Base-by-base conservation (phyloP, 2,329 filamentous ascomycete genomes). In the Raffaelea deltoideospora region DNA sequence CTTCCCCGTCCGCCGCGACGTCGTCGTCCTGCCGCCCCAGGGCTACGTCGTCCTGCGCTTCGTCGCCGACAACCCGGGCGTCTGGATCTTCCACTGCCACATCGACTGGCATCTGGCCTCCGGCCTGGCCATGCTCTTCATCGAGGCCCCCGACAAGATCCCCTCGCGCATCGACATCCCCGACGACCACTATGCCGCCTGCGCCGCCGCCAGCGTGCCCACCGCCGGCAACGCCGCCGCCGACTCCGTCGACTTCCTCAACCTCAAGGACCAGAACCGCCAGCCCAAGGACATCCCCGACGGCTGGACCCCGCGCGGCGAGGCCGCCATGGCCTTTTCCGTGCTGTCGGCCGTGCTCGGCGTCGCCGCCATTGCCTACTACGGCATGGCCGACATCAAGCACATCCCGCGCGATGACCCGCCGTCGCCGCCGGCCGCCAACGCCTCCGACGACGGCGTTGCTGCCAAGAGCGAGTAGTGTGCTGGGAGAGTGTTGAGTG, bases 61-160 rank as follows among this genome's bases (percentile, higher is more conserved):
- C 57, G 59, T 61, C 39, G 72, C 76, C 2, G 65, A 81, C 48
- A 82, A 82, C 45, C 73, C 78, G 10, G 76, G 76, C 45, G 48
- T 53, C 41, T 59, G 54, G 53, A 33, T 80, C 4, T 81, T 86
- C 59, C 81, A 86, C 56, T 87, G 81, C 55, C 82, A 88, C 52
- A 78, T 87, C 37, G 79, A 83, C 50, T 88, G 79, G 79, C 79
- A 85, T 50, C 62, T 82, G 39, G 58, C 67, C 1, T 73, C 72
- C 3, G 79, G 79, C n/a, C 62, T 84, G 3, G 61, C 73, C 4
- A 68, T 74, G 19, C 75, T 72, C 1, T 68, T 83, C 44, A 54
- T 80, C 42, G 76, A 79, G 53, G 68, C 71, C 0, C 76, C 76
- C 0, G 50, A 66, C 4, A 65, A 72, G 15, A 50, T 90, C 0